Percentiles rank a stretch among this genome's conserved stretches.
These are phyloP conservation scores for Solanum appendiculatum DNA, from an alignment of 257 asterid species.

Conservation along the genomic window DNA sequence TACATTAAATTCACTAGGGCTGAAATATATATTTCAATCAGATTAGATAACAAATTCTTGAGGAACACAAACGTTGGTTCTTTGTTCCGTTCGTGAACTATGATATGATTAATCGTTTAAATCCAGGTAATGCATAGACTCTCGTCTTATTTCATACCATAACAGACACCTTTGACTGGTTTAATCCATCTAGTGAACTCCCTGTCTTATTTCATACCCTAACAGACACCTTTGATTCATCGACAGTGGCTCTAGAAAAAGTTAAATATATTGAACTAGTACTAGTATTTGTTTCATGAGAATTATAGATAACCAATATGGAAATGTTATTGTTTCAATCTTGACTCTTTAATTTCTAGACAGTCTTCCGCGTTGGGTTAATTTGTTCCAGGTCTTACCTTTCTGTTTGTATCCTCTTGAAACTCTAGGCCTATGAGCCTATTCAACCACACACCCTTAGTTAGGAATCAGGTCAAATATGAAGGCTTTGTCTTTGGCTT, in stretches of 20 bases:
- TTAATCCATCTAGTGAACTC: no score
- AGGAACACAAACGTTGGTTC: neutral
- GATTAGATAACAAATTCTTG: neutral
- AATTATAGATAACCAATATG: neutral
- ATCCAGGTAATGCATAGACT: neutral
- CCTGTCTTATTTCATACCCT: neutral
- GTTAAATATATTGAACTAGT: neutral
- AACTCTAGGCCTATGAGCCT: neutral
- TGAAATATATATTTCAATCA: neutral
- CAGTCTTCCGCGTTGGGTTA: neutral
- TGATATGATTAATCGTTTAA: neutral
- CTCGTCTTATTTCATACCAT: neutral
- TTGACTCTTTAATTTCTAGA: neutral
- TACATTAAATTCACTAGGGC: neutral
- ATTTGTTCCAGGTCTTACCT: neutral
- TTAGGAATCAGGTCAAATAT: neutral
- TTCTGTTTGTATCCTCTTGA: neutral
- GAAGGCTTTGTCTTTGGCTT: neutral
- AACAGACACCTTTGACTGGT: no score
- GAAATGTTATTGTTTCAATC: neutral
- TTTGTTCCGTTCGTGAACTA: neutral
- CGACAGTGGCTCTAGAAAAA: neutral
- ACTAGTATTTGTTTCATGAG: neutral
- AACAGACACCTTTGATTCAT: no score
- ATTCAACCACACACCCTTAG: neutral